phyloP scores from a whole-genome alignment of 1,284 basidiomycete genomes.

The Xanthoconium separans region DNA sequence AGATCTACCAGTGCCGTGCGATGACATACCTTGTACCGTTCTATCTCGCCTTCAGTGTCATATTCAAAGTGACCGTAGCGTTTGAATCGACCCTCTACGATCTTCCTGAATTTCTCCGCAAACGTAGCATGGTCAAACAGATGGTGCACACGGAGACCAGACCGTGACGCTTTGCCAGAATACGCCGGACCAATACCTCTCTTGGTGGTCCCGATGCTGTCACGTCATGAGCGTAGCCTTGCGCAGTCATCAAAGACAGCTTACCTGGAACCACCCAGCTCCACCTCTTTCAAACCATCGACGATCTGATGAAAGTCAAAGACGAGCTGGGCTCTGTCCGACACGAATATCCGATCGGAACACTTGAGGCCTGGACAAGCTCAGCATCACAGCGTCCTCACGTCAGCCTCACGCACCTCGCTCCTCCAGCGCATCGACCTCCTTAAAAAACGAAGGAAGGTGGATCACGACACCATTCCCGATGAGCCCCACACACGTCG shows the following conservation, averaged over 20 bases:
- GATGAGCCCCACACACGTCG: conserved; percentile 84
- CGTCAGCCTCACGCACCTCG: conserved; percentile 58
- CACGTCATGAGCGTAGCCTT: conserved; percentile 1
- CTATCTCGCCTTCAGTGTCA: conserved; percentile 96
- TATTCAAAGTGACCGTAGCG: conserved; percentile 98
- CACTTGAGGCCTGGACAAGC: conserved; percentile 69
- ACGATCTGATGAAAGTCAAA: conserved; percentile 99
- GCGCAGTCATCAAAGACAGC: conserved; percentile 13
- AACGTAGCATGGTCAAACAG: conserved; percentile 89
- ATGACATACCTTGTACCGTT: conserved; percentile 74
- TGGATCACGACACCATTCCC: conserved; percentile 96
- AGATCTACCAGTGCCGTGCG: background rate
- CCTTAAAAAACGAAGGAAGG: conserved; percentile 92
- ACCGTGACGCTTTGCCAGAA: conserved; percentile 95
- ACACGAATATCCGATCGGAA: conserved; percentile 84
- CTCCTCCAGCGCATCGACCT: conserved; percentile 83
- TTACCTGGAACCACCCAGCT: conserved; percentile 87
- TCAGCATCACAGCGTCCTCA: too few relatives aligned
- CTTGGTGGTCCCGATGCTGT: conserved; percentile 95
- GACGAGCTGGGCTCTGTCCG: conserved; percentile 95
- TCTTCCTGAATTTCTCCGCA: conserved; percentile 88
- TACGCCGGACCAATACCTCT: conserved; percentile 99
- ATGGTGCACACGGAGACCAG: conserved; percentile 94
- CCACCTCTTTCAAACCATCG: conserved; percentile 96
- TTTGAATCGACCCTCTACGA: conserved; percentile 97